These are phyloP conservation scores for Pleurotus eryngii DNA, from an alignment of 768 basidiomycete species.

Conservation along the genomic window DNA sequence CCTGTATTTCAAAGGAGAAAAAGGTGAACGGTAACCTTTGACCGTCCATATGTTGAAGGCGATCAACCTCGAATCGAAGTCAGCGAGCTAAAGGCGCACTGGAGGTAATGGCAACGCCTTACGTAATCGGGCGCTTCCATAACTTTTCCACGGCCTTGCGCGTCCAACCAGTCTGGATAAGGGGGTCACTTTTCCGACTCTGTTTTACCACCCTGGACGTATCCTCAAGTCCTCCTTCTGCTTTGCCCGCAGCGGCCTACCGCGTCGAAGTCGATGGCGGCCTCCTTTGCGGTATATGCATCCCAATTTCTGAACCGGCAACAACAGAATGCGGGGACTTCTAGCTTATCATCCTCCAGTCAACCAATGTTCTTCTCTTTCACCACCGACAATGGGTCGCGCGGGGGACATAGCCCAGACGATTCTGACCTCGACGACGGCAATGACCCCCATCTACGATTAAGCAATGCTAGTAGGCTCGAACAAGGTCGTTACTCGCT, in stretches of 20 bases:
- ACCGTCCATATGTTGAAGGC: no score
- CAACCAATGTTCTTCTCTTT: slow-evolving; percentile 91
- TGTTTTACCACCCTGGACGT: background rate
- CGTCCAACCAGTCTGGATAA: slow-evolving; percentile 6
- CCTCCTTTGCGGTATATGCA: slow-evolving; percentile 79
- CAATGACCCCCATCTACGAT: slow-evolving; percentile 72
- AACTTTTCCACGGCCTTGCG: background rate
- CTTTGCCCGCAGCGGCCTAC: background rate
- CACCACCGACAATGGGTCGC: slow-evolving; percentile 67
- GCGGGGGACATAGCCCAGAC: slow-evolving; percentile 40
- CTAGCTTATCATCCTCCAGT: slow-evolving; percentile 50
- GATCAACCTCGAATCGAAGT: no score
- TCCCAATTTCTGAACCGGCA: slow-evolving; percentile 76
- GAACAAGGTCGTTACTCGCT: slow-evolving; percentile 20
- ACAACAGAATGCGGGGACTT: slow-evolving; percentile 32
- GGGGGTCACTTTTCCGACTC: background rate
- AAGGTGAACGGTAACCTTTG: no score
- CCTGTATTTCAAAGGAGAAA: no score
- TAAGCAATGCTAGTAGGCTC: slow-evolving; percentile 31
- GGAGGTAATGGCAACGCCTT: background rate
- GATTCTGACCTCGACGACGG: slow-evolving; percentile 62
- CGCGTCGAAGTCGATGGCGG: slow-evolving; percentile 37
- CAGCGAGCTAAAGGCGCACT: background rate
- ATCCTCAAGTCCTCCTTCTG: background rate
- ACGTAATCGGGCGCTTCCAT: background rate